Evolutionary conservation across 192 early-diverging fungal genomes (phyloP), one percentile per base, ranked within the genome.

Genomic region (Coemansia sp.): DNA sequence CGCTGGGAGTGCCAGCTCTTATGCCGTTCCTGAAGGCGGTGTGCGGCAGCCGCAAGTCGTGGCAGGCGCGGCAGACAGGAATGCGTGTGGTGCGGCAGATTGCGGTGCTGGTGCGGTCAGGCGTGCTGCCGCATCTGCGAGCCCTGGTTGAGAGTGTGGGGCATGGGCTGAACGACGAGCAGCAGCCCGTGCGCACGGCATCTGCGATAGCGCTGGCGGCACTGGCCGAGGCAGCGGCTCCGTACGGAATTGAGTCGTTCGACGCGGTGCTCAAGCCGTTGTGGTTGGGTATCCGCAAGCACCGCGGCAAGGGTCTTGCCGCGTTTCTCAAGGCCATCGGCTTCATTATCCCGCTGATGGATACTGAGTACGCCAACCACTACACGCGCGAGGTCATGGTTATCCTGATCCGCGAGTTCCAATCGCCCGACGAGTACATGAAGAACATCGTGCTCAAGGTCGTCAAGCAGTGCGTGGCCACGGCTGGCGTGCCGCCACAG

Each of bases 281-380:
- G 30, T 95, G 92, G 92, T 82, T 85, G 23, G 97, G 95, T 55
- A 93, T 95, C 63, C 90, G 90, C 65, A 89, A 91, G 67, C 95
- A 99, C 67, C 88, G 97, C 62, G 94, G 95, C 62, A 95, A 94
- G 67, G 92, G 92, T 14, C 81, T 97, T 28, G 96, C 97, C 8
- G 95, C 96, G 1, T 98, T 99, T 81, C 81, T 99, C 61, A 97
- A 98, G 71, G 95, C 95, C n/a, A 92, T 97, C 65, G 97, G 97
- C 25, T 97, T 90, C 58, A 93, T 99, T 53, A 97, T 98, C 58
- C 95, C 97, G 19, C 80, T 99, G 46, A 98, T 99, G 95, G 94
- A 95, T 59, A 83, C 84, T 33, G 95, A 97, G 64, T 89, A 95
- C 60, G 94, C 95, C 44, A 93, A 91, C 71, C 88, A 91, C 68